phyloP scores from a whole-genome alignment of 495 filamentous ascomycete species.

The Penicillium herquei region DNA sequence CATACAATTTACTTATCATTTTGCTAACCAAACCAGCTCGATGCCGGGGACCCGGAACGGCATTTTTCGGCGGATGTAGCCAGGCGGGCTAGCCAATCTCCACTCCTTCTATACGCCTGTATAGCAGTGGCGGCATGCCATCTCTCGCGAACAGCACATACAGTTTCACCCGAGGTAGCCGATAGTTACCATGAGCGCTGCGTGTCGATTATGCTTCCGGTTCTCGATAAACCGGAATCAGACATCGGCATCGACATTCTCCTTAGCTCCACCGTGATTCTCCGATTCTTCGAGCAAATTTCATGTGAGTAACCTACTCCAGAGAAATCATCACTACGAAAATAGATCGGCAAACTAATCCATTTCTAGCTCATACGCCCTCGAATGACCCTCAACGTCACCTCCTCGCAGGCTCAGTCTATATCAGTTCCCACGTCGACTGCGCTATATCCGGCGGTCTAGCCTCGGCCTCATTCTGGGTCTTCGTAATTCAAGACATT shows the following conservation, averaged over 20 bases:
- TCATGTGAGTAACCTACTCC: conserved; percentile 25
- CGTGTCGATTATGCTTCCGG: conserved; percentile 40
- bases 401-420: conserved; percentile 44
- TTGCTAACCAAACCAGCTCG: conserved; percentile 24
- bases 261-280: conserved; percentile 40
- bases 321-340: not conserved
- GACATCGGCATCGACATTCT: conserved; percentile 41
- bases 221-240: conserved; percentile 35
- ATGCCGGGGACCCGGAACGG: conserved; percentile 37
- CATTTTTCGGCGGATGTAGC: conserved; percentile 37
- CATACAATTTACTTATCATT: not conserved
- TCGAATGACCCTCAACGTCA: conserved; percentile 41
- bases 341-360: not conserved
- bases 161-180: conserved; percentile 32
- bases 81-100: conserved; percentile 32
- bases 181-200: conserved; percentile 45
- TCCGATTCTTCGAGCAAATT: conserved; percentile 45
- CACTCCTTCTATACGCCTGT: conserved; percentile 40
- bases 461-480: conserved; percentile 43
- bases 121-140: conserved; percentile 43
- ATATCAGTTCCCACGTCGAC: conserved; percentile 41
- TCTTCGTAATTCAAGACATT: conserved; percentile 45
- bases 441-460: conserved; percentile 39
- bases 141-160: conserved; percentile 35
- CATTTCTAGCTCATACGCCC: conserved; percentile 28